Base-by-base conservation (phyloP, 192 early-diverging fungal genomes). In the Coemansia sp. region DNA sequence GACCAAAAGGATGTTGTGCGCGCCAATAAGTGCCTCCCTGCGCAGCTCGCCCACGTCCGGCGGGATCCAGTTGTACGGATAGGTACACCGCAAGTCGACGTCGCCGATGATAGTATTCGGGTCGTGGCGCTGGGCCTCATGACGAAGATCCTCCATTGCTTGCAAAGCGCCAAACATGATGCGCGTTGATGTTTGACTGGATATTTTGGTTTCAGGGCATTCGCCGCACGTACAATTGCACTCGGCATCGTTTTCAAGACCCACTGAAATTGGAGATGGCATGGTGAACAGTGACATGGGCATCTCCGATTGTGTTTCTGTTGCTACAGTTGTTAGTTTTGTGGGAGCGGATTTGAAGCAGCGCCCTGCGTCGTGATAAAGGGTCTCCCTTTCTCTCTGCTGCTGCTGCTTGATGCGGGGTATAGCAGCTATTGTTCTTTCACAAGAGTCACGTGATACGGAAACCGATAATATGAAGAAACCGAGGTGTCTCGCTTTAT, bases 31-130 rank as follows among this genome's bases (percentile, higher is more conserved):
- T 6, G 58, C 64, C 30, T 79, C 76, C 20, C 54, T 30, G 10
- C 28, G 55, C 45, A 71, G 62, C 7, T 67, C 59, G 14, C 57
- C 50, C 2, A 58, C 70, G 28, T 65, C 28, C 6, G 60, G 57
- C 9, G 76, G 76, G 8, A 79, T 58, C 70, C 67, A 73, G 64
- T 73, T 79, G 54, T 64, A 74, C 25, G 76, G 76, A 22, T 79
- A 79, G 19, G 50, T 57, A 33, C 67, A 66, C 3, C 62, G 62
- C 17, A 57, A 14, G 33, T 53, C 41, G n/a, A 57, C 50, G 13
- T 62, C 62, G 59, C 65, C 67, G 11, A 73, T 50, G 15, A 23
- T 15, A 0, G 45, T 31, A 25, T 56, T 44, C 30, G 71, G 61
- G 1, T 61, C 67, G 9, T 64, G 68, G 19, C 31, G 55, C 52